Evolutionary conservation across 495 filamentous ascomycete species (phyloP), one percentile per base, ranked within the genome.

Genomic region (Hyaloscypha finlandica): DNA sequence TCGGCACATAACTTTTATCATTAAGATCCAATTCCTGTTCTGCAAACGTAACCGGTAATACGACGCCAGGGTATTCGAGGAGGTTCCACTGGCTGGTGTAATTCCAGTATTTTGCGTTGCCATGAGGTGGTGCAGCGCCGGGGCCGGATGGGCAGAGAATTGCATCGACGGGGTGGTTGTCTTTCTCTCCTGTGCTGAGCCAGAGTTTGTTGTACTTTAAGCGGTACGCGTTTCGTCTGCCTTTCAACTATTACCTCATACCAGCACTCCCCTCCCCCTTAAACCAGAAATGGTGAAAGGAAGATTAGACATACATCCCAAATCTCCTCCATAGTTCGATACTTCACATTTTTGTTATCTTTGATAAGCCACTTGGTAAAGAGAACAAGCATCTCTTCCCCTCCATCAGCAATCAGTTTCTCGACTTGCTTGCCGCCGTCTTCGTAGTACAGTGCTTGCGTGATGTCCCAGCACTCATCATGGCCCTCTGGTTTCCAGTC

Each of bases 61-160:
- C 78, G 1, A 74, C 77, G 8, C 81, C 82, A 16, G 85, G 85
- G 61, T 85, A 84, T 65, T 90, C 87, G 1, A 89, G 76, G 37
- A 89, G 65, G 67, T 91, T 90, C 85, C 86, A 91, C 59, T 86
- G 82, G 8, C 79, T 79, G 0, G 86, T 89, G 62, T 89, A 91
- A 35, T 81, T 81, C 86, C 84, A 87, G 71, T 88, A 88, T 22
- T 81, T 80, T 1, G 82, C 78, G 55, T 81, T 79, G 61, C 82
- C 81, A 61, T 85, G 80, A 31, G 77, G 79, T 19, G 85, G 79
- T 1, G 87, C 87, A 0, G 80, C 81, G 4, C 81, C 81, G 0
- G 83, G 80, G 29, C 81, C 82, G 5, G 79, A 79, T 5, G 88
- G 86, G 56, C 83, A 84, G 5, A 92, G 77, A 25, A 92, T 84